Evolutionary conservation across 306 rosid genomes (phyloP), one percentile per base, ranked within the genome.

Genomic region (Malus orientalis): DNA sequence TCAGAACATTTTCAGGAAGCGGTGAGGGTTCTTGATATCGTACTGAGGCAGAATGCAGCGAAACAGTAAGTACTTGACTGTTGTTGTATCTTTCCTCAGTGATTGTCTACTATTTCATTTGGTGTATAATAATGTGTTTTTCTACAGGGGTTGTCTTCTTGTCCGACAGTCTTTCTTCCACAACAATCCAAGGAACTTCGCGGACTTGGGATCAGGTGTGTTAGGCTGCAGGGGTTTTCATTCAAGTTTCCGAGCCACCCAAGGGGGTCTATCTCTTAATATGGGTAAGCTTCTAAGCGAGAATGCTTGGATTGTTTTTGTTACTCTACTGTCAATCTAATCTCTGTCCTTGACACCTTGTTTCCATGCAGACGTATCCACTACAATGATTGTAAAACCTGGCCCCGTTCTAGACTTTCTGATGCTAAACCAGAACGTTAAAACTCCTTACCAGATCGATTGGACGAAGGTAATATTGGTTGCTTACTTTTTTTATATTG

Each of bases 131-230:
- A 11, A 12, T 20, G 73, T 30, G 0, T 55, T n/a, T 73, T 8
- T 64, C 53, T 57, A 1, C 72, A 87, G 90, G 87, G 89, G 81
- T 7, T 87, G 83, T 73, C 84, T 87, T 1, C 81, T 85, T 40
- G 85, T 87, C 38, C 84, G 87, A 20, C 89, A 85, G 33, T 87
- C 89, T 23, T 87, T 85, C 84, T 87, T 87, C 75, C 83, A 81
- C 20, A 81, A 81, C 66, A 66, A 59, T 20, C 78, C 73, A 20
- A 74, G 67, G 49, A 87, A 70, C 69, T 76, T 44, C 25, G 36
- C 29, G 29, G 87, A 85, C 22, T 19, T 83, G 2, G 89, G 82
- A 47, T 87, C 83, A 6, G 89, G 91, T 40, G 86, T 87, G 42
- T 76, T 27, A 36, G 84, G 81, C 8, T 83, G 87, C 59, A 75